Conservation (phyloP, 345 rosid genomes). For the Eucalyptus pumila region DNA sequence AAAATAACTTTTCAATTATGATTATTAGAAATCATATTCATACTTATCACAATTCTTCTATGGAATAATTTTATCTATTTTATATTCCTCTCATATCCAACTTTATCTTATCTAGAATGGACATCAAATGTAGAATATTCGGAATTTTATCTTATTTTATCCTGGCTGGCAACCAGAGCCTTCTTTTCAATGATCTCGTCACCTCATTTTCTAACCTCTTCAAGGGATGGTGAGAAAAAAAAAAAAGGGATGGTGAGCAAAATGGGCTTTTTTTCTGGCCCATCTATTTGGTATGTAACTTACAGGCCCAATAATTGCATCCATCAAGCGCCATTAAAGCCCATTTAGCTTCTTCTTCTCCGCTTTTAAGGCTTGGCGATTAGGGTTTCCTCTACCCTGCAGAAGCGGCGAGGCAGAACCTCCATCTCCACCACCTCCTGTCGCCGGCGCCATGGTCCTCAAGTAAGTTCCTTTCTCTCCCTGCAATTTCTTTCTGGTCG, state of each 20-base stretch:
- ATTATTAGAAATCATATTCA: too few relatives aligned
- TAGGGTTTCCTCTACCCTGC: background rate
- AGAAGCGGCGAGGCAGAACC: background rate
- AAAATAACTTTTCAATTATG: too few relatives aligned
- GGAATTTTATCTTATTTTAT: too few relatives aligned
- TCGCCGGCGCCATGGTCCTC: slow-evolving; percentile 26
- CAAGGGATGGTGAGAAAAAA: background rate
- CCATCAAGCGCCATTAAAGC: background rate
- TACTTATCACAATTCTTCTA: accelerated
- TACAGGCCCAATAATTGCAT: background rate
- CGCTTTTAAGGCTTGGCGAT: background rate
- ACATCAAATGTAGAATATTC: too few relatives aligned
- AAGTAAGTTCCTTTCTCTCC: slow-evolving; percentile 2
- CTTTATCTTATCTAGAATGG: accelerated
- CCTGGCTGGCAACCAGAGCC: accelerated
- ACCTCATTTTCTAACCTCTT: background rate
- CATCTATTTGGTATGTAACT: background rate
- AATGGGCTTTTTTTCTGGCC: background rate
- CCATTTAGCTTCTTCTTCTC: background rate
- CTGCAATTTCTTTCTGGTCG: background rate
- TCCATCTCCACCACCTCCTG: background rate
- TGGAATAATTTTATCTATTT: too few relatives aligned
- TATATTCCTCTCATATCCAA: accelerated
- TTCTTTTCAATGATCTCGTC: accelerated
- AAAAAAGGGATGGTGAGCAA: background rate